Conservation (phyloP, 495 filamentous ascomycete genomes). For the Hypoxylon cercidicola region DNA sequence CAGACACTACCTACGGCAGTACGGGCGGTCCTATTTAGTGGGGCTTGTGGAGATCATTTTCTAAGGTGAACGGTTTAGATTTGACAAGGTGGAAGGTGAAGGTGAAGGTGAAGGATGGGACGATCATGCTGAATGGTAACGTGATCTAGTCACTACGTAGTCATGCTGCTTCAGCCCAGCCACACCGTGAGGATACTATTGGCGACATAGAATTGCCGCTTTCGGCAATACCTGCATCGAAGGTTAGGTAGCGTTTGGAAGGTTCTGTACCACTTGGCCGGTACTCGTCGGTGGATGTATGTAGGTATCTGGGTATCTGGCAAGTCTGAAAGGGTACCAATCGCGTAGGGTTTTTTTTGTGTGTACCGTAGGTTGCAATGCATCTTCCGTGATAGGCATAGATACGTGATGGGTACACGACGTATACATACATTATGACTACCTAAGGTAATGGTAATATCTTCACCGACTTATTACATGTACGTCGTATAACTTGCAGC, state of each 20-base stretch:
- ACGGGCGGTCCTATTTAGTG: slow-evolving; percentile 35
- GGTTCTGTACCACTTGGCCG: slow-evolving; percentile 5
- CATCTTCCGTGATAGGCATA: too few species aligned
- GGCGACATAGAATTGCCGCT: slow-evolving; percentile 17
- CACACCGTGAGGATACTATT: slow-evolving; percentile 21
- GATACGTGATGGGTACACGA: too few species aligned
- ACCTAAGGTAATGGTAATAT: too few species aligned
- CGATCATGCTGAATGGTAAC: slow-evolving; percentile 35
- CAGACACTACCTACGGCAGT: too few species aligned
- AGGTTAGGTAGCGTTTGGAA: slow-evolving; percentile 1
- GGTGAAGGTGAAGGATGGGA: too few species aligned
- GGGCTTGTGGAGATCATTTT: slow-evolving; percentile 35
- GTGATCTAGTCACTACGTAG: slow-evolving; percentile 33
- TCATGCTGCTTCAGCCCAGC: slow-evolving; percentile 31
- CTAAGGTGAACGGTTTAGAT: slow-evolving; percentile 24
- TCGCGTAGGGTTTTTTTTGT: too few species aligned
- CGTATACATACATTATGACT: neutral
- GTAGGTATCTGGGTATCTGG: neutral
- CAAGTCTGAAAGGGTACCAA: too few species aligned
- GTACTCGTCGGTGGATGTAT: neutral
- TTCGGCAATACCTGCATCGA: slow-evolving; percentile 24
- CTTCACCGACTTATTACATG: slow-evolving; percentile 13
- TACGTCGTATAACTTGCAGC: too few species aligned
- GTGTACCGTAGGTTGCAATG: too few species aligned
- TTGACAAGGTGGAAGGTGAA: slow-evolving; percentile 24